Evolutionary conservation across 2,329 filamentous ascomycete genomes (phyloP).

Genomic region (Dothistroma septosporum): DNA sequence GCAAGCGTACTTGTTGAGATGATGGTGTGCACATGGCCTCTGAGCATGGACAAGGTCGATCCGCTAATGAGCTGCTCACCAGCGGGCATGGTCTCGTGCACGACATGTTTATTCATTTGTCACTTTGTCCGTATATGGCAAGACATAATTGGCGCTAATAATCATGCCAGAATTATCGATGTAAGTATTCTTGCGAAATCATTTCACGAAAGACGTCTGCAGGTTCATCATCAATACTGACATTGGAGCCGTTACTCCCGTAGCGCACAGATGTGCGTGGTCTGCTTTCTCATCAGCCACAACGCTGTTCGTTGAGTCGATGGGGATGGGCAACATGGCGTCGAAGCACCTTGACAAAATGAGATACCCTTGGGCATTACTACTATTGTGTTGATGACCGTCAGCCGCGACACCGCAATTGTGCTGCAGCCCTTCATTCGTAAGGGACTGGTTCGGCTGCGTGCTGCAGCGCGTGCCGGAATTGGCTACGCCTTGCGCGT

Average conservation of each 20-base stretch:
- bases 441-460: neutral
- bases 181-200: too few relatives aligned
- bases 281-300: too few relatives aligned
- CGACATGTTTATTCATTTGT: neutral
- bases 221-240: too few relatives aligned
- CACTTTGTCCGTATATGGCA: neutral
- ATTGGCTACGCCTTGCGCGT: neutral
- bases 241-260: too few relatives aligned
- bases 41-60: neutral
- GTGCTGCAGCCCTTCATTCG: neutral
- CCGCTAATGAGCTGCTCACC: neutral
- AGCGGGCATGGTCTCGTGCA: neutral
- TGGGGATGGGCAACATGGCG: too few relatives aligned
- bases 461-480: neutral
- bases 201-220: too few relatives aligned
- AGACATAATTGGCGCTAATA: neutral
- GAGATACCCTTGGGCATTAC: neutral
- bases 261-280: too few relatives aligned
- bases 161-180: too few relatives aligned
- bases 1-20: neutral
- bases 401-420: neutral
- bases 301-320: too few relatives aligned
- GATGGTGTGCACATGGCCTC: constrained; percentile 2
- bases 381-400: neutral
- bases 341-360: too few relatives aligned